These are phyloP conservation scores for Misopates orontium DNA, from an alignment of 257 asterid genomes.

Conservation along the genomic window DNA sequence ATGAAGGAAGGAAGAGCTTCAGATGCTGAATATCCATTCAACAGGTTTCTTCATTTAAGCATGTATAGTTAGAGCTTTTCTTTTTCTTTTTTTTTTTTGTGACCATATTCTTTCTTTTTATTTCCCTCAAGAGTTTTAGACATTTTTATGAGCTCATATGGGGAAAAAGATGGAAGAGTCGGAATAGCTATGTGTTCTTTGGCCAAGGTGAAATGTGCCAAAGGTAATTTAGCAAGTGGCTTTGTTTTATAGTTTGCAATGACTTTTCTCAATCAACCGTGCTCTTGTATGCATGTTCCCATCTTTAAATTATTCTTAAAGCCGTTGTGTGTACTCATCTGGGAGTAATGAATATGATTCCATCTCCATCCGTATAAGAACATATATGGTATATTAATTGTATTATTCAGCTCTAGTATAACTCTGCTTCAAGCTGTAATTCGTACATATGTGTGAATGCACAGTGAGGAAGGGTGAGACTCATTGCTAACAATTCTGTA, in stretches of 20 bases:
- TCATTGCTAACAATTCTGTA: neutral
- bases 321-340: neutral
- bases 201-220: conserved; percentile 85
- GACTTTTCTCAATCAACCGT: neutral
- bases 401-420: conserved; percentile 12
- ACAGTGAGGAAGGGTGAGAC: conserved; percentile 7
- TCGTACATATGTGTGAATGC: neutral
- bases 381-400: neutral
- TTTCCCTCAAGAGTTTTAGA: conserved; percentile 56
- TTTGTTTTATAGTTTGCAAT: conserved; percentile 8
- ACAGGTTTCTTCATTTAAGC: conserved; percentile 45
- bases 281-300: conserved; percentile 19
- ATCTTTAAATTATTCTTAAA: neutral
- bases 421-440: conserved; percentile 17
- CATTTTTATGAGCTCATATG: conserved; percentile 57
- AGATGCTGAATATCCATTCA: conserved; percentile 72
- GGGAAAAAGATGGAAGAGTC: conserved; percentile 78
- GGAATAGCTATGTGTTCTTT: conserved; percentile 85
- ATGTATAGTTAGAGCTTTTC: conserved; percentile 5
- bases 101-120: conserved; percentile 20
- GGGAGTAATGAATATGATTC: conserved; percentile 1
- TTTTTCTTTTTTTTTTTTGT: conserved; percentile 23
- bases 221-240: conserved; percentile 48
- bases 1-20: conserved; percentile 59
- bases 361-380: neutral